Evolutionary conservation across 805 yeast genomes (phyloP).

Genomic region (Limtongia smithiae): DNA sequence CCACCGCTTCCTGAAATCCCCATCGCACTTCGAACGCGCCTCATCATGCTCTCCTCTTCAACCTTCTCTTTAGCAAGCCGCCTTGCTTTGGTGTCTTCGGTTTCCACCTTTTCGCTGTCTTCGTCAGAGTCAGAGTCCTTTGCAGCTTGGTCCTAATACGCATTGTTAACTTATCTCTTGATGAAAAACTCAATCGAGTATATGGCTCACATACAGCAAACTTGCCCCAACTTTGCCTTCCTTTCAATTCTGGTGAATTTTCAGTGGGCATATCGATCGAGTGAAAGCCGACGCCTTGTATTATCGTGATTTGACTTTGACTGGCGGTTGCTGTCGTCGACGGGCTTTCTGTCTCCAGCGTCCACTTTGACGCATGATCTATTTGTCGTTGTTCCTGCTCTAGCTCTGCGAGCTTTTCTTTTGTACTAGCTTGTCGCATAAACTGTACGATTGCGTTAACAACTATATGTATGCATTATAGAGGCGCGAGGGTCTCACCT

Average conservation of each 20-base stretch:
- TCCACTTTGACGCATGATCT: slow-evolving; percentile 33
- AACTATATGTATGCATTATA: background rate
- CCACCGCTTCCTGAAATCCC: slow-evolving; percentile 19
- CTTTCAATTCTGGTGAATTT: slow-evolving; percentile 26
- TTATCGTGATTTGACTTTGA: background rate
- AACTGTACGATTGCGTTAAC: slow-evolving; percentile 15
- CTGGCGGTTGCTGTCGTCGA: slow-evolving; percentile 3
- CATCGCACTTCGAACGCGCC: slow-evolving; percentile 7
- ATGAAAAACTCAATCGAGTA: background rate
- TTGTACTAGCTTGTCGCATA: slow-evolving; percentile 35
- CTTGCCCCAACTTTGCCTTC: slow-evolving; percentile 32
- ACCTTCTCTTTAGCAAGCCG: background rate
- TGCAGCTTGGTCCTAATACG: slow-evolving; percentile 3
- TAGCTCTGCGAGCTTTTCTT: slow-evolving; percentile 36
- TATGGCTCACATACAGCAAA: slow-evolving; percentile 8
- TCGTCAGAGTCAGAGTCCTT: slow-evolving; percentile 2
- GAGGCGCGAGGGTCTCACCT: slow-evolving; percentile 39
- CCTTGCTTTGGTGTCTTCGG: background rate
- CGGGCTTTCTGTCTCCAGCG: slow-evolving; percentile 9
- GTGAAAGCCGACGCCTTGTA: slow-evolving; percentile 23
- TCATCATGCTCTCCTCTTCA: slow-evolving; percentile 11
- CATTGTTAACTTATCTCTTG: background rate
- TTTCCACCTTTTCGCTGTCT: slow-evolving; percentile 6
- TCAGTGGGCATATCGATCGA: slow-evolving; percentile 16
- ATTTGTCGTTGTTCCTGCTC: slow-evolving; percentile 30